Conservation (phyloP, 768 basidiomycete species). For the Neoboletus brunneissimus region DNA sequence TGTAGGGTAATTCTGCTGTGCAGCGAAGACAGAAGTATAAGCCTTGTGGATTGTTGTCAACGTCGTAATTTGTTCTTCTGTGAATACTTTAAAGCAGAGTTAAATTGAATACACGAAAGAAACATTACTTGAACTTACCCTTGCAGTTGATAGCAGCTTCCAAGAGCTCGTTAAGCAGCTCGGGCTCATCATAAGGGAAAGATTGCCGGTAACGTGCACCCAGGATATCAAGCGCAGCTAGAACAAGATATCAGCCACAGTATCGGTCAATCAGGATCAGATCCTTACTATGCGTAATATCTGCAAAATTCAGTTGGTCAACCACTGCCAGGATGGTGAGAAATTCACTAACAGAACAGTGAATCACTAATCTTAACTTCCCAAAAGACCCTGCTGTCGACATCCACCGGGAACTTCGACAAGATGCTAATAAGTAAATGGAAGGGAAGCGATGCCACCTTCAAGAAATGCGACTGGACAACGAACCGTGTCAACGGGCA, state of each 20-base stretch:
- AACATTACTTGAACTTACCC: constrained; percentile 50
- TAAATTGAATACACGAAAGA: not conserved
- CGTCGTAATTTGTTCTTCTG: constrained; percentile 53
- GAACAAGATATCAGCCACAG: constrained; percentile 23
- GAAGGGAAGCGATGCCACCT: constrained; percentile 80
- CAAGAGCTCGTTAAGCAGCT: constrained; percentile 46
- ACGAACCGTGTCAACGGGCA: constrained; percentile 13
- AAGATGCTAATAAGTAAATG: constrained; percentile 72
- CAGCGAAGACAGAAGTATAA: constrained; percentile 21
- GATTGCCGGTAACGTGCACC: constrained; percentile 44
- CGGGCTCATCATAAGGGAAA: constrained; percentile 32
- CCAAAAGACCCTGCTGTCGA: constrained; percentile 78
- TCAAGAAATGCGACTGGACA: constrained; percentile 76
- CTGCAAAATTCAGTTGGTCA: constrained; percentile 21
- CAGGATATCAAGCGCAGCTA: constrained; percentile 58
- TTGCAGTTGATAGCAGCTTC: constrained; percentile 52
- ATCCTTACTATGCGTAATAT: constrained; percentile 35
- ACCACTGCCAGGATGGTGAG: not conserved
- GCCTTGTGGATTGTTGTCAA: constrained; percentile 44
- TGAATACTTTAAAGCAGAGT: constrained; percentile 48
- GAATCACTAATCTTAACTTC: constrained; percentile 57
- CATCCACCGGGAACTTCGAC: constrained; percentile 74
- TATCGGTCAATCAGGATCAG: not conserved
- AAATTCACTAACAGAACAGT: constrained; percentile 56
- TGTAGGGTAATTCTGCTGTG: constrained; percentile 4